phyloP scores from a whole-genome alignment of 2,329 filamentous ascomycete genomes.

The Drechslera avenae region DNA sequence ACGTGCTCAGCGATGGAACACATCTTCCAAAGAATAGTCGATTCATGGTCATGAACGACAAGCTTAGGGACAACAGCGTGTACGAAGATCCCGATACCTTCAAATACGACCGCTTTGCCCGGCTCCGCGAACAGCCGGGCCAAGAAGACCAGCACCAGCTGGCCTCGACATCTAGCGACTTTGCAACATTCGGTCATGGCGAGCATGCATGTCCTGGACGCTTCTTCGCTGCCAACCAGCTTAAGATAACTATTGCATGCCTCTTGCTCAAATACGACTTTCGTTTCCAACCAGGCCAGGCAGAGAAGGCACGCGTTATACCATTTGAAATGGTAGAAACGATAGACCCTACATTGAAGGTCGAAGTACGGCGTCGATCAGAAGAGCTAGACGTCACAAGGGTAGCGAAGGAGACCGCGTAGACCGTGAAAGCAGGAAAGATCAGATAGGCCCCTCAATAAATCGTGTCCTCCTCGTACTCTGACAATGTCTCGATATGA shows the following conservation, averaged over 20 bases:
- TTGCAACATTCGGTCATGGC: neutral
- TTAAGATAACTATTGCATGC: neutral
- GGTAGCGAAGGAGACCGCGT: conserved; percentile 1
- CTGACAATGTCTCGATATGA: conserved; percentile 1
- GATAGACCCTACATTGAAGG: conserved; percentile 2
- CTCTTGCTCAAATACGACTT: conserved; percentile 5
- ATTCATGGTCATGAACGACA: conserved; percentile 3
- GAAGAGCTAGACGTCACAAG: conserved; percentile 3
- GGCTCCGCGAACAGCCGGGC: neutral
- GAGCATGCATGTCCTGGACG: conserved; percentile 3
- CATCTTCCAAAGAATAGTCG: conserved; percentile 4
- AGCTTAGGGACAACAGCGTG: conserved; percentile 2
- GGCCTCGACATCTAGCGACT: neutral
- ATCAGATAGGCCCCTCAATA: conserved; percentile 1
- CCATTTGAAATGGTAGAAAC: conserved; percentile 5
- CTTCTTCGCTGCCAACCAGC: conserved; percentile 2
- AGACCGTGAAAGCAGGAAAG: conserved; percentile 2
- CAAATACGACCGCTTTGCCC: neutral
- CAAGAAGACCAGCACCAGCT: neutral
- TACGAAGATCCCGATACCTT: conserved; percentile 1
- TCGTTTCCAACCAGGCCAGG: conserved; percentile 3
- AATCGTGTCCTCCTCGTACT: neutral
- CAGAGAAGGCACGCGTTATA: neutral
- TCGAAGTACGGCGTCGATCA: conserved; percentile 2
- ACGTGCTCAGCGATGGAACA: conserved; percentile 5